Evolutionary conservation across 345 rosid genomes (phyloP).

Genomic region (Rhodomyrtus tomentosa): DNA sequence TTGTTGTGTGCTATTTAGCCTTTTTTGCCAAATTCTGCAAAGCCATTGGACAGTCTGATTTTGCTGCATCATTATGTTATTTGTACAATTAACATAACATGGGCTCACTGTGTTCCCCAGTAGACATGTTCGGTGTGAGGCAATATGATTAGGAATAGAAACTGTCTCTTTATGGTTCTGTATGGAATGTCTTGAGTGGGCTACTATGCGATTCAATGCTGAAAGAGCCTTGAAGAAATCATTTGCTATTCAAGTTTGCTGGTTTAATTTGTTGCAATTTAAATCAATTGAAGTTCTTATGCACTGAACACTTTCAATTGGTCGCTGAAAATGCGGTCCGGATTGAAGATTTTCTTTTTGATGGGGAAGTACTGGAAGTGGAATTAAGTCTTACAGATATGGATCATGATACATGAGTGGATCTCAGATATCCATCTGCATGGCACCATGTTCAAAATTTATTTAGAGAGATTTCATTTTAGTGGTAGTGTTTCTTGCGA

Average conservation of each 20-base stretch:
- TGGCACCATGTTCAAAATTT: neutral
- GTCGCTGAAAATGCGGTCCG: neutral
- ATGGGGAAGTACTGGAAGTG: neutral
- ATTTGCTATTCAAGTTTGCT: neutral
- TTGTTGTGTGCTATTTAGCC: neutral
- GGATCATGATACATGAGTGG: neutral
- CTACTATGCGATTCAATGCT: neutral
- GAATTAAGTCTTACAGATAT: neutral
- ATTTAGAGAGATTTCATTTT: neutral
- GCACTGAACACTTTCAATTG: neutral
- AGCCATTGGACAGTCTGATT: neutral
- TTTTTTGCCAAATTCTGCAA: neutral
- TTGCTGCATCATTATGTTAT: neutral
- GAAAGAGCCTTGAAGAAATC: neutral
- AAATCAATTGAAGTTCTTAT: neutral
- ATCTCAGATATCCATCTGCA: neutral
- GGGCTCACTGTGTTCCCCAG: neutral
- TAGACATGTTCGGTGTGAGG: neutral
- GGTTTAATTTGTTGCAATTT: neutral
- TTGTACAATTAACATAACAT: neutral
- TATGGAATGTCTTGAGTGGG: neutral
- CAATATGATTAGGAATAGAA: neutral
- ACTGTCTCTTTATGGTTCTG: neutral
- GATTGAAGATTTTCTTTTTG: neutral
- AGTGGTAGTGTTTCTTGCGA: neutral